Base-by-base conservation (phyloP, 2,329 filamentous ascomycete genomes). In the Fusarium sp. region DNA sequence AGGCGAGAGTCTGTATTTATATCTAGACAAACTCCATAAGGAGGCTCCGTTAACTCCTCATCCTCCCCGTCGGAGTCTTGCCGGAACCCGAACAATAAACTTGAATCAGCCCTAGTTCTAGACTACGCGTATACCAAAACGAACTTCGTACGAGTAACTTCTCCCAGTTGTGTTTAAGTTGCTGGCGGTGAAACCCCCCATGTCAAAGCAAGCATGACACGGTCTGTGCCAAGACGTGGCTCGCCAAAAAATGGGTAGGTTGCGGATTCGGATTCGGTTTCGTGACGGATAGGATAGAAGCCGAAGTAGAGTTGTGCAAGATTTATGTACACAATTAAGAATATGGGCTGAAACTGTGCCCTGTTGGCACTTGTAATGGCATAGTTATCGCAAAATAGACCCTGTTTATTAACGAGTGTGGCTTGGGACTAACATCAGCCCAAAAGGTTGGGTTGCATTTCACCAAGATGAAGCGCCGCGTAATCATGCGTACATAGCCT, bases 51-150 rank as follows among this genome's bases (percentile, higher is more conserved):
- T 24, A 38, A 40, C 22, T 58, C 56, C 56, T 56, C 52, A 1
- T 27, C 42, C 6, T 47, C 20, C 24, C 27, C 27, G 10, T 58
- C 56, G 56, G 56, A 31, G 56, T 58, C 34, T 58, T 58, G 34
- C 22, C 35, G 56, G 56, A 37, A 27, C 34, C 56, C 56, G 56
- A 58, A 38, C 35, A 24, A 38, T 38, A n/a, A 27, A 22, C 8
- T 35, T 38, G 22, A 58, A 58, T 58, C 52, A 34, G 52, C 35
- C 35, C 35, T 27, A 38, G 16, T 22, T 58, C 35, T 29, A 13
- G 9, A 20, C 45, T 38, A 31, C 61, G 64, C 66, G 50, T 69
- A 59, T 29, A 69, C 18, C 14, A 35, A 35, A 20, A 42, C 40
- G 9, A 22, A 3, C 8, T 58, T 29, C 35, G 34, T 58, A 58